Base-by-base conservation (phyloP, 257 asterid genomes). In the Datura wrightii region DNA sequence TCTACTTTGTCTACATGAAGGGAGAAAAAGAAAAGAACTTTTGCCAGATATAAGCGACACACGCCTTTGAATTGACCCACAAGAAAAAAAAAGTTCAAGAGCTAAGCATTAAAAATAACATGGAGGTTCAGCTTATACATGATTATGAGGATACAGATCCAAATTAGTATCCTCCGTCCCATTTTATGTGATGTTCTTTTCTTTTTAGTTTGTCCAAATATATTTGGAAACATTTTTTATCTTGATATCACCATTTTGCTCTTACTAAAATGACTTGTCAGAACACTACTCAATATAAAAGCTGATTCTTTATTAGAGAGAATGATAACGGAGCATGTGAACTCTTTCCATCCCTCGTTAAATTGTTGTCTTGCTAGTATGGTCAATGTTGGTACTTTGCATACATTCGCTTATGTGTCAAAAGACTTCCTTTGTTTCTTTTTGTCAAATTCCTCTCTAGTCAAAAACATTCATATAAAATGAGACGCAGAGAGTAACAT, bases 231-330 rank as follows among this genome's bases (percentile, higher is more conserved):
- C 52, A 15, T 39, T 4, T 39, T 69, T 69, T 41, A 24, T 74
- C 79, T 72, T 46, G 54, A 71, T 44, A 44, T 71, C 55, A 44
- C 79, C 10, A 71, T 42, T 71, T 71, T 71, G 54, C 56, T 11
- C 36, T 71, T 44, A n/a, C 56, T 71, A 44, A 42, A 55, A 42
- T 71, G 79, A 71, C 55, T 19, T 71, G 6, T 42, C 10, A 3
- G n/a, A 72, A 46, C 58, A 46, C n/a, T 3, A 6, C 80, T 19
- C 39, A 46, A 42, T 60, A 19, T 19, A 60, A 19, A 60, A 60
- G 67, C 39, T 10, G 11, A 7, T 71, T 18, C 6, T 42, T 44
- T 71, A 42, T 42, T n/a, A n/a, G 79, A 71, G 50, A 18, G 39
- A 71, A 24, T 42, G 56, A 71, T 42, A n/a, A 71, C 42, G 79